Base-by-base conservation (phyloP, 2,329 filamentous ascomycete species). In the Chalaropsis thielavioides region DNA sequence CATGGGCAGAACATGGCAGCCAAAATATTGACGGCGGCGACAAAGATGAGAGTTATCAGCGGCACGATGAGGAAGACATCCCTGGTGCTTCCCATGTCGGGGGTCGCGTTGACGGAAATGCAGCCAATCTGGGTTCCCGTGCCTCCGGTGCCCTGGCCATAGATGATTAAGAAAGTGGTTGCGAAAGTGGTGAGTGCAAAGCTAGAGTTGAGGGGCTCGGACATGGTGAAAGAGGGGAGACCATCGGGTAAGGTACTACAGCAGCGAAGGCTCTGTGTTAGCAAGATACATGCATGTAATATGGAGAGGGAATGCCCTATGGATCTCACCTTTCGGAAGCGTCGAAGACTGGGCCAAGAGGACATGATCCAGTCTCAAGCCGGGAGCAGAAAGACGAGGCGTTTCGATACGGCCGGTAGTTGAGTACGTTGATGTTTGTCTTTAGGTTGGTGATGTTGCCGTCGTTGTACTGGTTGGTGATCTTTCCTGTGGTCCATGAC, bases 1-100 rank as follows among this genome's bases (percentile, higher is more conserved):
- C 94, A 99, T 0, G 94, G 94, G 72, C 92, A 96, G 72, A 85
- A 92, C 44, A 95, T 89, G 61, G 85, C 89, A 2, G 94, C 91
- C 69, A 90, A 85, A 43, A 92, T 78, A 6, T 92, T 96, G 15
- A 92, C 90, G 66, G 91, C 75, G 1, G 85, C 94, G 58, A 95
- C 89, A 49, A 92, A 79, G 2, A 92, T 76, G 40, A 99, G 79
- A 27, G 96, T 83, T 2, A 87, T 78, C 27, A 92, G 80, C 0
- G 94, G 92, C 3, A 96, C 75, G 72, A 89, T 94, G 64, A 81
- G 83, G 60, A 96, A 74, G 54, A 89, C 78, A 74, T 82, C 83
- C n/a, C 82, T 80, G 43, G 95, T 76, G 10, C 75, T 72, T 5
- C 92, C 91, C 3, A 99, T 78, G 70, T 89, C 87, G 0, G 94